Evolutionary conservation across 2,329 filamentous ascomycete genomes (phyloP).

Genomic region (Elsinoe perseae): DNA sequence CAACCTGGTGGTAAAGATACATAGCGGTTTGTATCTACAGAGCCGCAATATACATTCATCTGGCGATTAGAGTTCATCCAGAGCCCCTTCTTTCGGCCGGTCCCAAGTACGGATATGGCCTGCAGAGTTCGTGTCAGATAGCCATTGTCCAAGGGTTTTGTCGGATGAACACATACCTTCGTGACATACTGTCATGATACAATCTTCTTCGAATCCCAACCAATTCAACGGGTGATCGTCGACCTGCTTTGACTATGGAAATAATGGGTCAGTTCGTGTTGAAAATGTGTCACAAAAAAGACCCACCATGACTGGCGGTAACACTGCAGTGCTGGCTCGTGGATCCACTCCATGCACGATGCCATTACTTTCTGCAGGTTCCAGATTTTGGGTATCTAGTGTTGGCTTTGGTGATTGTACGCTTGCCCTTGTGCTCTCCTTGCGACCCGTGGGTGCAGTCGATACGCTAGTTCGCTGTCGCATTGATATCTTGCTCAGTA

Average conservation of each 20-base stretch:
- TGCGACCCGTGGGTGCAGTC: slow-evolving; percentile 25
- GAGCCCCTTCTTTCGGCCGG: slow-evolving; percentile 45
- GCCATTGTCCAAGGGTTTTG: not conserved
- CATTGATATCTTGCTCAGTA: slow-evolving; percentile 34
- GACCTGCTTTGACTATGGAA: slow-evolving; percentile 63
- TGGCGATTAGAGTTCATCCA: slow-evolving; percentile 1
- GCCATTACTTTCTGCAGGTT: slow-evolving; percentile 47
- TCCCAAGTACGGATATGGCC: slow-evolving; percentile 71
- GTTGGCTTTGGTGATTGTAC: slow-evolving; percentile 7
- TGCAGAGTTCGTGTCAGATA: slow-evolving; percentile 30
- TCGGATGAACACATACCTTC: slow-evolving; percentile 56
- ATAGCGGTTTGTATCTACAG: slow-evolving; percentile 5
- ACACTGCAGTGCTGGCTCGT: slow-evolving; percentile 70
- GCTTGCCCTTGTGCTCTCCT: slow-evolving; percentile 9
- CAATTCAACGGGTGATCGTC: slow-evolving; percentile 83
- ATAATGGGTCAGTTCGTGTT: slow-evolving; percentile 19
- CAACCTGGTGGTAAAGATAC: not conserved
- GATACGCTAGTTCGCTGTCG: slow-evolving; percentile 49
- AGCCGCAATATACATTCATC: slow-evolving; percentile 5
- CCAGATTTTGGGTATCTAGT: slow-evolving; percentile 8
- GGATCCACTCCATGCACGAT: slow-evolving; percentile 76
- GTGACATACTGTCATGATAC: slow-evolving; percentile 86
- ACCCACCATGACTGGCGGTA: slow-evolving; percentile 82
- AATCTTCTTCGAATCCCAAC: slow-evolving; percentile 88
- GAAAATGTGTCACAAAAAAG: not conserved